These are phyloP conservation scores for Sporobolomyces phaffii DNA, from an alignment of 768 basidiomycete genomes.

Conservation along the genomic window DNA sequence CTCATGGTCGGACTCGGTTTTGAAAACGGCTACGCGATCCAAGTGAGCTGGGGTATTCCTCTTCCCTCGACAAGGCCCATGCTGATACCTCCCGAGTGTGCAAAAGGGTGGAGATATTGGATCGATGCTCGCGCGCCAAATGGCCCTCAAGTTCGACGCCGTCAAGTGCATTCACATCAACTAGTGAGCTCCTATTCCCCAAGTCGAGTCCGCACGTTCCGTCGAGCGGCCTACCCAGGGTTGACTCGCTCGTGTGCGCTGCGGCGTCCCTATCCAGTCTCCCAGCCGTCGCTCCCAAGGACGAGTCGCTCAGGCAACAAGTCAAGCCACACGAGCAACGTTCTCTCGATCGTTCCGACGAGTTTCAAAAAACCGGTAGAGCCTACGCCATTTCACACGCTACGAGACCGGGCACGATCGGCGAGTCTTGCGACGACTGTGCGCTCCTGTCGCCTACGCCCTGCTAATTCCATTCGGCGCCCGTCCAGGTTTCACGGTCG, in stretches of 20 bases:
- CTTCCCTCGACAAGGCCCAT: background rate
- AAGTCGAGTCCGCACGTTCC: background rate
- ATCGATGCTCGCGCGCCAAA: slow-evolving; percentile 19
- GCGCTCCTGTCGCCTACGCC: too few relatives aligned
- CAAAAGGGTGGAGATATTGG: slow-evolving; percentile 31
- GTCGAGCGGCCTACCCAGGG: too few relatives aligned
- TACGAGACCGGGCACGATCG: slow-evolving; percentile 16
- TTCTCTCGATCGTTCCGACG: background rate
- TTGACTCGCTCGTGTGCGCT: too few relatives aligned
- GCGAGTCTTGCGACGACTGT: background rate
- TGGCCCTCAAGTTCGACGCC: slow-evolving; percentile 4
- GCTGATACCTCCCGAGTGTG: background rate
- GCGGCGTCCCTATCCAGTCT: too few relatives aligned
- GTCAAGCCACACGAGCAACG: slow-evolving; percentile 12
- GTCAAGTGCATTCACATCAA: slow-evolving; percentile 33
- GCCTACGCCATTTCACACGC: slow-evolving; percentile 34
- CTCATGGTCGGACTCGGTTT: slow-evolving; percentile 35
- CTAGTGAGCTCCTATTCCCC: slow-evolving; percentile 11
- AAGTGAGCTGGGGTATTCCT: background rate
- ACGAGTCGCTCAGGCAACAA: background rate
- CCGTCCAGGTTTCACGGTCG: slow-evolving; percentile 21
- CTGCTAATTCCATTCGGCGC: too few relatives aligned
- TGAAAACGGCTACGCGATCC: slow-evolving; percentile 24
- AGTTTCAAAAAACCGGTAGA: slow-evolving; percentile 25
- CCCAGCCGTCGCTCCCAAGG: background rate